Percentiles rank a stretch among this genome's conserved stretches.
Evolutionary conservation across 257 asterid genomes (phyloP).

Genomic region (Mentha longifolia): DNA sequence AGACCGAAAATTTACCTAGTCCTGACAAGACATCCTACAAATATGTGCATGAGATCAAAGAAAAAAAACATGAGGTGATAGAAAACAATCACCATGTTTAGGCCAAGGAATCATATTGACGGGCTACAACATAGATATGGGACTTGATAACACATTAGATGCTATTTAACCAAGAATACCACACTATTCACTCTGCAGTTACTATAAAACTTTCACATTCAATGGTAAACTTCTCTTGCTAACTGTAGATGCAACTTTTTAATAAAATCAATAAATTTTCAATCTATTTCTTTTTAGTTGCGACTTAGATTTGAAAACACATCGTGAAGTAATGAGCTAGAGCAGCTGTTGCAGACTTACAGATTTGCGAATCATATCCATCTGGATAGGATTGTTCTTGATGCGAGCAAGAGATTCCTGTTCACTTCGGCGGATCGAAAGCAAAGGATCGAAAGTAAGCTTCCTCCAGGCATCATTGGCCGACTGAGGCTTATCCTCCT

Average conservation of each 20-base stretch:
- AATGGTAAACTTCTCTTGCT: neutral
- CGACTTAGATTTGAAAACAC: neutral
- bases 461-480: slow-evolving; percentile 98
- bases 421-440: slow-evolving; percentile 89
- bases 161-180: neutral
- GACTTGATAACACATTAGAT: neutral
- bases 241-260: neutral
- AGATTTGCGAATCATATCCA: slow-evolving; percentile 97
- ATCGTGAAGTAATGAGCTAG: neutral
- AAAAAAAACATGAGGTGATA: neutral
- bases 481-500: slow-evolving; percentile 93
- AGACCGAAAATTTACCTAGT: neutral
- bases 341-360: slow-evolving; percentile 47
- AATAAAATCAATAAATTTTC: slow-evolving; percentile 4
- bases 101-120: neutral
- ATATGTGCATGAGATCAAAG: neutral
- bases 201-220: neutral
- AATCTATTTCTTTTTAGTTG: neutral
- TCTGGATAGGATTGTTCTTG: slow-evolving; percentile 88
- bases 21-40: neutral
- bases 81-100: neutral
- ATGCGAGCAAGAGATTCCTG: slow-evolving; percentile 96
- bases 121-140: neutral
- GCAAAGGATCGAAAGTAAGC: slow-evolving; percentile 94
- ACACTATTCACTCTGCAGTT: neutral